Conservation (phyloP, 2,329 filamentous ascomycete species). For the Ceratocystis harringtonii region DNA sequence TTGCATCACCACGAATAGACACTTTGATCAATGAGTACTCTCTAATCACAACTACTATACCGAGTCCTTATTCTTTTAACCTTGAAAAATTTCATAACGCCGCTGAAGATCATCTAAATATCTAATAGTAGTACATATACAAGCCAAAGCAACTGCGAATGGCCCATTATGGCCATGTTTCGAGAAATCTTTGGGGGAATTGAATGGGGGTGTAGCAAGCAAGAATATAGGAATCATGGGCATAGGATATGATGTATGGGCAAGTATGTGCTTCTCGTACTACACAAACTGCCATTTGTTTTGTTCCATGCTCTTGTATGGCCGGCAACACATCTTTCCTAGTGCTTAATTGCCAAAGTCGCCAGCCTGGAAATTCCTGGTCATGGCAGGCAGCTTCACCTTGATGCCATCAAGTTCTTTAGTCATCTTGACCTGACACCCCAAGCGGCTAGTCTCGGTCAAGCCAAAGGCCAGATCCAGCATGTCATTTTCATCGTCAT, state of each 20-base stretch:
- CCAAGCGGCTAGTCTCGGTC: constrained; percentile 69
- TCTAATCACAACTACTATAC: background rate
- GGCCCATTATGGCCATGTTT: background rate
- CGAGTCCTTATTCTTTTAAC: background rate
- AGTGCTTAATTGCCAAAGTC: constrained; percentile 48
- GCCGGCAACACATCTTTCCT: too few species aligned
- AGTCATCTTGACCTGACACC: constrained; percentile 84
- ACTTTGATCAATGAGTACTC: background rate
- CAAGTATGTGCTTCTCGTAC: background rate
- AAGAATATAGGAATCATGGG: background rate
- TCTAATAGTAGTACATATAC: constrained; percentile 16
- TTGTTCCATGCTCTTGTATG: background rate
- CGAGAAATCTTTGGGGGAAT: background rate
- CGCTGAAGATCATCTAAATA: constrained; percentile 12
- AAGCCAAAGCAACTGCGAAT: background rate
- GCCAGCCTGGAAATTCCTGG: constrained; percentile 85
- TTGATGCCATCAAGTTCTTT: constrained; percentile 77
- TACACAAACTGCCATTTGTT: background rate
- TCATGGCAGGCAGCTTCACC: constrained; percentile 82
- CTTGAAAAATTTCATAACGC: background rate
- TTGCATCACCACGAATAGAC: too few species aligned
- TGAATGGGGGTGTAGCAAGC: background rate
- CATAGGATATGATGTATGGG: background rate
- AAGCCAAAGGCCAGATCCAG: constrained; percentile 79
- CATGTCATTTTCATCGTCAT: constrained; percentile 80